Conservation (phyloP, 768 basidiomycete genomes). For the Psilocybe cubensis region DNA sequence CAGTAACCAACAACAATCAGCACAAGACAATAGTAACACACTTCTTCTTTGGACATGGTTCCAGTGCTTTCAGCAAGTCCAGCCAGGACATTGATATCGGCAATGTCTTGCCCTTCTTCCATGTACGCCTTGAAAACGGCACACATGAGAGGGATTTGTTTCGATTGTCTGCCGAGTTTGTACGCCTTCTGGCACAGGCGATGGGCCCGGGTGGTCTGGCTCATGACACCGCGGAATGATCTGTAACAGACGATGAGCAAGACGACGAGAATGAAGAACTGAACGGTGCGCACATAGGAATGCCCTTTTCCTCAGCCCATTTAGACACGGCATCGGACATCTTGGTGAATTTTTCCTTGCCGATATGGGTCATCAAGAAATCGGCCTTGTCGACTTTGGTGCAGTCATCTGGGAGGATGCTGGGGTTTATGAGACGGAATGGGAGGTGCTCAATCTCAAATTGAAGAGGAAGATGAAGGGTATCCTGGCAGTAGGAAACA, state of each 20-base stretch:
- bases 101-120: conserved; percentile 66
- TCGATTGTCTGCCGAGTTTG: conserved; percentile 57
- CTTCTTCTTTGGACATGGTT: conserved; percentile 64
- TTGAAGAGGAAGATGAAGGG: conserved; percentile 46
- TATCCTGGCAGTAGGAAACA: conserved; percentile 50
- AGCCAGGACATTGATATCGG: conserved; percentile 60
- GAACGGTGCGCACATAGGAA: conserved; percentile 50
- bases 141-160: conserved; percentile 60
- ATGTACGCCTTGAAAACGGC: conserved; percentile 70
- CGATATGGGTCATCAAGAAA: conserved; percentile 51
- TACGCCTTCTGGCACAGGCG: conserved; percentile 73
- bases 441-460: conserved; percentile 59
- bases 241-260: conserved; percentile 33
- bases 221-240: conserved; percentile 60
- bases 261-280: neutral
- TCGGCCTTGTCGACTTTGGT: conserved; percentile 43
- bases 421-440: conserved; percentile 47
- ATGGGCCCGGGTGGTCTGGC: conserved; percentile 72
- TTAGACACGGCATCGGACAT: conserved; percentile 48
- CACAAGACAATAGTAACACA: conserved; percentile 29
- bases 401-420: conserved; percentile 37
- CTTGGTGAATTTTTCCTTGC: conserved; percentile 49
- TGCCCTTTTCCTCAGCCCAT: conserved; percentile 59
- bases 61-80: conserved; percentile 57
- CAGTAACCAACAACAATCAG: neutral